Evolutionary conservation across 495 filamentous ascomycete species (phyloP).

Genomic region (Hypoxylon intermedium): DNA sequence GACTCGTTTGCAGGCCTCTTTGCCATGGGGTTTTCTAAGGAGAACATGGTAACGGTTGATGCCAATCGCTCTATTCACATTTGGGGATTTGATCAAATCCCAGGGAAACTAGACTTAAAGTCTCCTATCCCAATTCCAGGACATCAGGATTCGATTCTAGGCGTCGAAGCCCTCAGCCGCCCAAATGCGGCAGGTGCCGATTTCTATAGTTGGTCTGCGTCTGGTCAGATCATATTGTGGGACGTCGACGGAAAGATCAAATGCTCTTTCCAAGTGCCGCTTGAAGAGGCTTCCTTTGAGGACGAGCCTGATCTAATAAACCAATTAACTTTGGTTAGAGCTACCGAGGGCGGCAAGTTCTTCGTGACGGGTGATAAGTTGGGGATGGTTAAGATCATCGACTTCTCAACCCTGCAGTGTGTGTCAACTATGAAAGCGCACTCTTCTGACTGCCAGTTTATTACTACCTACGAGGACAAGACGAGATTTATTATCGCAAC

Average conservation of each 20-base stretch:
- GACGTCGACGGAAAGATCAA: constrained; percentile 71
- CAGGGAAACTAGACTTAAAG: constrained; percentile 39
- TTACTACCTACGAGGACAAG: constrained; percentile 67
- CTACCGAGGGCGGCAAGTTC: constrained; percentile 64
- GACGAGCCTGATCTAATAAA: constrained; percentile 69
- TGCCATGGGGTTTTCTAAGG: constrained; percentile 73
- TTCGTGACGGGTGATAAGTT: constrained; percentile 85
- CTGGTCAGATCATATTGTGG: constrained; percentile 84
- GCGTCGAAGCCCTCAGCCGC: constrained; percentile 67
- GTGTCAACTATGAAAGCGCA: constrained; percentile 80
- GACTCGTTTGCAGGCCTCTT: constrained; percentile 46
- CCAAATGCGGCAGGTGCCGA: constrained; percentile 66
- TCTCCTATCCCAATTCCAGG: constrained; percentile 62
- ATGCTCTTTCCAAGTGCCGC: constrained; percentile 65
- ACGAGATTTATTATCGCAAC: constrained; percentile 70
- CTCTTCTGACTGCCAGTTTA: constrained; percentile 81
- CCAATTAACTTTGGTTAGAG: constrained; percentile 74
- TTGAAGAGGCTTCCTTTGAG: constrained; percentile 67
- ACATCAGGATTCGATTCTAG: constrained; percentile 79
- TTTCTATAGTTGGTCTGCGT: constrained; percentile 87
- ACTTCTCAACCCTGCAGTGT: constrained; percentile 57
- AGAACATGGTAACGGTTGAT: constrained; percentile 78
- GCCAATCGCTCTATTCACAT: constrained; percentile 74
- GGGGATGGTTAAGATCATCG: constrained; percentile 73
- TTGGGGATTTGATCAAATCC: constrained; percentile 54